Evolutionary conservation across 768 basidiomycete species (phyloP), one percentile per base, ranked within the genome.

Genomic region (Tubosaeta sp.): DNA sequence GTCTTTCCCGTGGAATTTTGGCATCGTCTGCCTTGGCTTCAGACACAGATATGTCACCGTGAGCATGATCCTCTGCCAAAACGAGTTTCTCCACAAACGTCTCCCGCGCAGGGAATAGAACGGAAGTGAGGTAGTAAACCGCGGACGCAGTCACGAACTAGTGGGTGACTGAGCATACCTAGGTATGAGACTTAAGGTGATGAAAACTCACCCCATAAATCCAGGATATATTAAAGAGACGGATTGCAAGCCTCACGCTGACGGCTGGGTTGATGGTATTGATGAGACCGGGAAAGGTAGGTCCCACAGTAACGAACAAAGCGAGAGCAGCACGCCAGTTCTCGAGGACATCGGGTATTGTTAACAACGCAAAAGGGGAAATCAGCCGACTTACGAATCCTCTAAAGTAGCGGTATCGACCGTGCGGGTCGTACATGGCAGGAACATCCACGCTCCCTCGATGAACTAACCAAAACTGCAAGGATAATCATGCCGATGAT

Each of bases 311-410:
- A 47, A 81, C 66, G 14, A 91, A 58, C 36, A 94, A 71, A 0
- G 91, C 84, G 3, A 82, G 74, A 4, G 79, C 77, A 1, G 90
- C 89, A 29, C 90, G 76, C 87, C 90, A 91, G 69, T 94, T 94
- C 86, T 90, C 48, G 35, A 18, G 19, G 2, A 38, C 12, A 30
- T 48, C n/a, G 8, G 49, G n/a, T 12, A 38, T 32, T 18, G 6
- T 32, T 3, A n/a, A 16, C 12, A 44, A 29, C 6, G 27, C 12
- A n/a, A 42, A 34, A 35, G 19, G 34, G 22, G 30, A n/a, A n/a
- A 57, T 42, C 2, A 7, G 21, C 39, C 39, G n/a, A 73, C 83
- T 54, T 64, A 89, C 89, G 46, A 86, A 76, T 46, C 91, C 90
- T 48, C 75, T 74, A 62, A 73, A 79, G 66, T 92, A 94, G n/a